Evolutionary conservation across 2,329 filamentous ascomycete genomes (phyloP).

Genomic region (Fusarium redolens): DNA sequence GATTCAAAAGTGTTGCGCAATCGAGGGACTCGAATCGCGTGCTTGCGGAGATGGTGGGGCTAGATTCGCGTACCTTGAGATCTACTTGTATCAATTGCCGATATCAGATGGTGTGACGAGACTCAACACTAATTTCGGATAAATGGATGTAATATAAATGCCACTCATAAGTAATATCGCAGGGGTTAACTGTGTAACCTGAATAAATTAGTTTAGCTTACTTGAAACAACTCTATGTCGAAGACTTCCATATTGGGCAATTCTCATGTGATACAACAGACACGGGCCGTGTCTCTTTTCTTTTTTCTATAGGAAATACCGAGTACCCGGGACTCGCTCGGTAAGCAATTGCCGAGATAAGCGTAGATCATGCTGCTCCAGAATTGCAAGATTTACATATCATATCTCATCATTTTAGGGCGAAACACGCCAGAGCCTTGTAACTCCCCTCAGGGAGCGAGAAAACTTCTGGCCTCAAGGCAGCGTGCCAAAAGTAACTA

Average conservation of each 20-base stretch:
- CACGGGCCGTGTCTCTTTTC: neutral
- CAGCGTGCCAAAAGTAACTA: no score
- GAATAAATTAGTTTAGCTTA: neutral
- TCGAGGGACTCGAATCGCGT: neutral
- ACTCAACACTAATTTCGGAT: neutral
- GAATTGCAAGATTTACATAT: neutral
- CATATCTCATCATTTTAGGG: slow-evolving; percentile 2
- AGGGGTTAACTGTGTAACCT: neutral
- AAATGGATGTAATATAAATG: neutral
- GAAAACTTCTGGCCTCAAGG: no score
- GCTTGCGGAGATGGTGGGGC: slow-evolving; percentile 16
- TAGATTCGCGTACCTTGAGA: neutral
- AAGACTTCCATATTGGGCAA: neutral
- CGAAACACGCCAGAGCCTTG: neutral
- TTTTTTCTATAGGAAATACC: neutral
- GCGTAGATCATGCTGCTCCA: neutral
- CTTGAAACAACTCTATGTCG: neutral
- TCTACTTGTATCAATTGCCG: neutral
- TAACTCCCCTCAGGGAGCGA: neutral
- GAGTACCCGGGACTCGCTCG: neutral
- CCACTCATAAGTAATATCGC: neutral
- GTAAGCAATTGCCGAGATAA: neutral
- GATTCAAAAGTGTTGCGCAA: neutral
- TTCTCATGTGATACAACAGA: neutral
- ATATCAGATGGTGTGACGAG: neutral